Evolutionary conservation across 306 rosid species (phyloP), one percentile per base, ranked within the genome.

Genomic region (Quercus aquifolioides): DNA sequence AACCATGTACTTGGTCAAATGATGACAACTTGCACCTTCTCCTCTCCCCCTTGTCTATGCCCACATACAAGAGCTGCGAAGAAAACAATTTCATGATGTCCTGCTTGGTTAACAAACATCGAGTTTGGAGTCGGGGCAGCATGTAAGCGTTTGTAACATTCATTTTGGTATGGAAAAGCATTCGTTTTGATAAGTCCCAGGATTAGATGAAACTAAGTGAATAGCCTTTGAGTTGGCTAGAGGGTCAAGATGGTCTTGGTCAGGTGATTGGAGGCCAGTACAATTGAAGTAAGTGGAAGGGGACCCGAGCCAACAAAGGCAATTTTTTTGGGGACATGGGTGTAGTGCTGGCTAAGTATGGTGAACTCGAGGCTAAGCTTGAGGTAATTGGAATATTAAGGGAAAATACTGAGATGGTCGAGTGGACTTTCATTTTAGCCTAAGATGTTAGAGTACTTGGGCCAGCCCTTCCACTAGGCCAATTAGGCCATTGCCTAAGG

Each of bases 271-370:
- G 92, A 83, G 35, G 97, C 97, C 71, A 94, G 52, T 0, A 94
- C 94, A 60, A 94, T 87, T 2, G 94, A 94, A 26, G 98, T 92
- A 0, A 94, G 88, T 4, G 97, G 97, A 38, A 92, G 97, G 1
- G 98, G 94, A 17, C 98, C 97, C 0, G 97, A 94, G 35, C 98
- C 98, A 17, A 92, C 81, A 35, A 92, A 94, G 79, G 97, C 97
- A 9, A 92, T 79, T 18, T 86, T 68, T 51, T 3, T 55, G 0
- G 91, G 91, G 19, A 17, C 79, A 20, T 72, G 73, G 11, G 81
- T n/a, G 31, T 49, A 69, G 84, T 89, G 88, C 54, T 63, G 69
- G 69, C 6, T 6, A 63, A 28, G 69, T 1, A 63, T 15, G 4
- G 82, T 78, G 88, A 76, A 86, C 56, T 94, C 97, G 30, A 83